Evolutionary conservation across 2,329 filamentous ascomycete genomes (phyloP).

Genomic region (Diaporthe citrichinensis): DNA sequence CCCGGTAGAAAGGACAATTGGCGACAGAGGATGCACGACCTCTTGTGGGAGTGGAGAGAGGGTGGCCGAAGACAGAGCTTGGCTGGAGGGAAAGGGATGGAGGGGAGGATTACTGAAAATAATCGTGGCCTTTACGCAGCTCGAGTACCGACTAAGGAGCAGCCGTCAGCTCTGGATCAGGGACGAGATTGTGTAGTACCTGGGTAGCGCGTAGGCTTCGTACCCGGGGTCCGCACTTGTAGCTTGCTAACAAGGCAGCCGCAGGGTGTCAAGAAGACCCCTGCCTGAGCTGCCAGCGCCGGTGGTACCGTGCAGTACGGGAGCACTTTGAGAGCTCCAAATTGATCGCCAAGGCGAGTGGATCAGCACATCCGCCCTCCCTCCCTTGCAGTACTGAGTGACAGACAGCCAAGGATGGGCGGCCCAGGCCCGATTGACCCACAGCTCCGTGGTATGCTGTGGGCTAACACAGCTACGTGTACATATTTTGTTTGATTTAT

Average conservation of each 20-base stretch:
- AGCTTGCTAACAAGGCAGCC: conserved; percentile 20
- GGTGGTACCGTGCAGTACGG: conserved; percentile 10
- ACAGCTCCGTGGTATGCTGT: conserved; percentile 2
- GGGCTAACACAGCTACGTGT: conserved; percentile 16
- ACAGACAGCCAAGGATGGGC: conserved; percentile 20
- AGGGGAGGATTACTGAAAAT: conserved; percentile 28
- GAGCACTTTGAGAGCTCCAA: conserved; percentile 2
- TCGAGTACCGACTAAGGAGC: conserved; percentile 30
- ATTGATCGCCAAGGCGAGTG: conserved; percentile 36
- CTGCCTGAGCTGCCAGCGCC: conserved; percentile 12
- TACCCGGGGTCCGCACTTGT: background rate
- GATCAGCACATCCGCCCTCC: conserved; percentile 12
- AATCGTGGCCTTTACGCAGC: conserved; percentile 41
- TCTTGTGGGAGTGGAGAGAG: conserved; percentile 25
- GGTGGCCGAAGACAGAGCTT: conserved; percentile 38
- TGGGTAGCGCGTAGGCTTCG: background rate
- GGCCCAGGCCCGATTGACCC: conserved; percentile 18
- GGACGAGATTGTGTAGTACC: conserved; percentile 22
- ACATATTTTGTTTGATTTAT: conserved; percentile 3
- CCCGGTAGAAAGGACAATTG: conserved; percentile 10
- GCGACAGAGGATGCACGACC: conserved; percentile 13
- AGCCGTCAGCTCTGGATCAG: conserved; percentile 19
- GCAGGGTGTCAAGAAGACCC: background rate
- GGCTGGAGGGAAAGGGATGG: conserved; percentile 38
- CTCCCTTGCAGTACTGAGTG: conserved; percentile 29